Evolutionary conservation across 352 stramenopile genomes (phyloP).

Genomic region (Bremia lactucae): DNA sequence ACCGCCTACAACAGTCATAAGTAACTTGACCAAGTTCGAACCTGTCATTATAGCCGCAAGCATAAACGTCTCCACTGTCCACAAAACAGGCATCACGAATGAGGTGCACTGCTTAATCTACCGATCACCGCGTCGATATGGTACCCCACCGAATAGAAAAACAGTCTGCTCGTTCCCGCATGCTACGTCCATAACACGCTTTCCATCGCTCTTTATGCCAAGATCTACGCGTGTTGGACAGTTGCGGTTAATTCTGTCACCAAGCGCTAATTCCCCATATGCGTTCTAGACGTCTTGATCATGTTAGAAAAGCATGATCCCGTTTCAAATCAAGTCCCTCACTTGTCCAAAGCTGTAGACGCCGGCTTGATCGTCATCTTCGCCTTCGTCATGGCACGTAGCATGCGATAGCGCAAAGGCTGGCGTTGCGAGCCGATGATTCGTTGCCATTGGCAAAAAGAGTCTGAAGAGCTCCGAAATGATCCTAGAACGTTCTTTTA

Average conservation of each 20-base stretch:
- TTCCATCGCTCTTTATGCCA: conserved; percentile 12
- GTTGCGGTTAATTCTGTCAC: conserved; percentile 65
- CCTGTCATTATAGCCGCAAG: conserved; percentile 90
- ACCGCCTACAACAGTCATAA: background rate
- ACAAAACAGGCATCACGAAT: background rate
- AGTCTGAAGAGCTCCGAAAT: background rate
- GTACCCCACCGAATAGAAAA: conserved; percentile 54
- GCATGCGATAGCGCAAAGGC: conserved; percentile 8
- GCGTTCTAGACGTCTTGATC: conserved; percentile 82
- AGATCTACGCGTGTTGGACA: conserved; percentile 34
- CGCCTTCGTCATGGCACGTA: conserved; percentile 12
- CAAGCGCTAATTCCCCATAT: conserved; percentile 87
- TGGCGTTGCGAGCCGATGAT: conserved; percentile 16
- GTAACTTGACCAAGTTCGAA: conserved; percentile 8
- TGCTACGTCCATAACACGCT: conserved; percentile 66
- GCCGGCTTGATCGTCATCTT: background rate
- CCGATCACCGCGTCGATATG: background rate
- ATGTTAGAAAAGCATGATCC: too few relatives aligned
- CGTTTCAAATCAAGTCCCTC: background rate
- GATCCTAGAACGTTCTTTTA: conserved; percentile 12
- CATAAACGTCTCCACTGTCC: conserved; percentile 74
- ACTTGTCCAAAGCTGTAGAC: conserved; percentile 49
- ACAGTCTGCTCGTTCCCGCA: conserved; percentile 88
- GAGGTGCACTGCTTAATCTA: too few relatives aligned
- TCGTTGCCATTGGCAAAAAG: conserved; percentile 8